phyloP scores from a whole-genome alignment of 2,329 filamentous ascomycete species.

The Colletotrichum nymphaeae region DNA sequence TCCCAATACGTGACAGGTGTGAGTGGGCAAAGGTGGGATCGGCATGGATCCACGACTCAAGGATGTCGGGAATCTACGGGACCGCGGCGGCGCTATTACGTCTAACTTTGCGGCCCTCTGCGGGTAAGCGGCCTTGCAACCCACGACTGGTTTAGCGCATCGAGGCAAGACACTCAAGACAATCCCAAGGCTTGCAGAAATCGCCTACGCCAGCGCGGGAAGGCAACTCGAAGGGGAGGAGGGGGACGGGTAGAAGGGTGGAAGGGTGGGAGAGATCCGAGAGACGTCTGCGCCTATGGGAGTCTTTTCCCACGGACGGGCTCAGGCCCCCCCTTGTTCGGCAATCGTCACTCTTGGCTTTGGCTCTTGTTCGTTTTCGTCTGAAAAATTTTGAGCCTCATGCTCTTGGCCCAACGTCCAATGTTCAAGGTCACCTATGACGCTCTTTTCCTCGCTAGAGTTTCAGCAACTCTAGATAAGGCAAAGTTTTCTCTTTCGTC shows the following conservation, averaged over 20 bases:
- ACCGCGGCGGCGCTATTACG: constrained; percentile 26
- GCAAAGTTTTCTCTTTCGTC: not conserved
- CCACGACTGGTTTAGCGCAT: constrained; percentile 20
- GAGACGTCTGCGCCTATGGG: constrained; percentile 4
- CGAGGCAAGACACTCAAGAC: not conserved
- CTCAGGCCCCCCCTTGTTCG: constrained; percentile 26
- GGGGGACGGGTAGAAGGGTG: not conserved
- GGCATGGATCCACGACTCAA: constrained; percentile 23
- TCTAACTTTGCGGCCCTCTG: constrained; percentile 12
- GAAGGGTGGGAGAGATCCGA: not conserved
- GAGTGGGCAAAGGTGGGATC: not conserved
- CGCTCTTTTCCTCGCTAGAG: not conserved
- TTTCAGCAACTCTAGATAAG: not conserved
- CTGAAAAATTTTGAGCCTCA: constrained; percentile 27
- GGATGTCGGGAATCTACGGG: constrained; percentile 29
- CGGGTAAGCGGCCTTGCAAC: constrained; percentile 7
- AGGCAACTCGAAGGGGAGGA: not conserved
- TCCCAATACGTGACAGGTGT: constrained; percentile 14
- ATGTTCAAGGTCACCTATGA: not conserved
- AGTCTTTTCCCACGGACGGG: not conserved
- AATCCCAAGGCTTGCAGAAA: not conserved
- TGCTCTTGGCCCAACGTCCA: constrained; percentile 31
- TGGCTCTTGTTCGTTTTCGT: not conserved
- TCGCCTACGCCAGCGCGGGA: not conserved
- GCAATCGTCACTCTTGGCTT: constrained; percentile 28